Conservation (phyloP, 2,329 filamentous ascomycete species). For the Fusarium pseudograminearum region DNA sequence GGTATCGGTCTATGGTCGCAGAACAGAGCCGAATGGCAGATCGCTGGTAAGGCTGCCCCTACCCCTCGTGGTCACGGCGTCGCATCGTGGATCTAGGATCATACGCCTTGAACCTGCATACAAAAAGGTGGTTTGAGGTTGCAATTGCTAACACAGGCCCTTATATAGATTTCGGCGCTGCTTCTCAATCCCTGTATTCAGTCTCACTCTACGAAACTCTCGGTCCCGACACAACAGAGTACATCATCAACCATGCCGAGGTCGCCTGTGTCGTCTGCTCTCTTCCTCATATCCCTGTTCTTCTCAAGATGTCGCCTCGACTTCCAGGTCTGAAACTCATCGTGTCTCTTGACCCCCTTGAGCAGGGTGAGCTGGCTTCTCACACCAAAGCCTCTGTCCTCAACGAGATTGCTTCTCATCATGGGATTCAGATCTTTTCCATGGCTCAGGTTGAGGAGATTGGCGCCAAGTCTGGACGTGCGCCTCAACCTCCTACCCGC, state of each 20-base stretch:
- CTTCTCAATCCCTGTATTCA: slow-evolving; percentile 87
- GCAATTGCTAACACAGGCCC: slow-evolving; percentile 26
- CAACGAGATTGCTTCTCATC: slow-evolving; percentile 77
- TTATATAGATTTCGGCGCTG: slow-evolving; percentile 79
- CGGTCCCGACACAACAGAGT: slow-evolving; percentile 90
- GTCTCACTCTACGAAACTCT: slow-evolving; percentile 98
- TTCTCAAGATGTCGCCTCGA: slow-evolving; percentile 82
- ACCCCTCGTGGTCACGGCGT: slow-evolving; percentile 5
- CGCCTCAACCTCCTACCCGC: slow-evolving; percentile 77
- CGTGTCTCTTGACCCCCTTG: slow-evolving; percentile 85
- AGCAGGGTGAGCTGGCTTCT: slow-evolving; percentile 80
- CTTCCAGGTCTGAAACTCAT: slow-evolving; percentile 88
- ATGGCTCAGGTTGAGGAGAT: slow-evolving; percentile 85
- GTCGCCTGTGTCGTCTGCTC: slow-evolving; percentile 82
- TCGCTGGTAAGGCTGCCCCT: slow-evolving; percentile 67
- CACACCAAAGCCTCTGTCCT: slow-evolving; percentile 84
- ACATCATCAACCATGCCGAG: slow-evolving; percentile 91
- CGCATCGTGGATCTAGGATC: slow-evolving; percentile 10
- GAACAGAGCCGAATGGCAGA: slow-evolving; percentile 89
- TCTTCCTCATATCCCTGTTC: slow-evolving; percentile 81
- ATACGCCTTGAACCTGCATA: slow-evolving; percentile 15
- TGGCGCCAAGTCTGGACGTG: slow-evolving; percentile 76
- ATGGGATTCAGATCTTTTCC: slow-evolving; percentile 82
- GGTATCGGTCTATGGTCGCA: slow-evolving; percentile 88
- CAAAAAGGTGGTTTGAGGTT: background rate